Evolutionary conservation across 2,329 filamentous ascomycete genomes (phyloP), one percentile per base, ranked within the genome.

Genomic region (Pseudonectria foliicola): DNA sequence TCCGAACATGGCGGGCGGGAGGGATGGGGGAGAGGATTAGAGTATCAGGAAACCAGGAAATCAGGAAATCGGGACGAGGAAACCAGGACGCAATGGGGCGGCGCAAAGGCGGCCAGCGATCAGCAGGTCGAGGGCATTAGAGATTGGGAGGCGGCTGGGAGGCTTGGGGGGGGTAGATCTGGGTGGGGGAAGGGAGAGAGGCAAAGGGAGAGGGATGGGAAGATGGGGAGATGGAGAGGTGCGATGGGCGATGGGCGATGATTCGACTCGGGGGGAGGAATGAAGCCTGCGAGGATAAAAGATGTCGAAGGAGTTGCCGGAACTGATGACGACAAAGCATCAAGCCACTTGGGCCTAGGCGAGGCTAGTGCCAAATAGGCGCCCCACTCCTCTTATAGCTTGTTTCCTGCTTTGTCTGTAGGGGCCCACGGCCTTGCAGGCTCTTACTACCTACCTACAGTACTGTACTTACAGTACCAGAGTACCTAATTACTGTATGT

Each of bases 1-100:
- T 46, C 60, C 66, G 56, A 75, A 75, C 71, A 72, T 71, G 46
- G 41, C 45, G 48, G 32, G 18, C 21, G 13, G 33, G 4, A 13
- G 11, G 27, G 8, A 27, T n/a, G n/a, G n/a, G n/a, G n/a, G n/a
- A n/a, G n/a, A n/a, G n/a, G n/a, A n/a, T n/a, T n/a, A n/a, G n/a
- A n/a, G n/a, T n/a, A n/a, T n/a, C n/a, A n/a, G n/a, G n/a, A n/a
- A n/a, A n/a, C n/a, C n/a, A n/a, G n/a, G n/a, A n/a, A n/a, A n/a
- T n/a, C n/a, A n/a, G n/a, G n/a, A n/a, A n/a, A n/a, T n/a, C n/a
- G n/a, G n/a, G n/a, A n/a, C n/a, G n/a, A n/a, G n/a, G n/a, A n/a
- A n/a, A n/a, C n/a, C n/a, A n/a, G n/a, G n/a, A n/a, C n/a, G n/a
- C n/a, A n/a, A n/a, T n/a, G n/a, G 13, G 15, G 33, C 31, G 35